These are phyloP conservation scores for Trametes punicea DNA, from an alignment of 768 basidiomycete species.

Conservation along the genomic window DNA sequence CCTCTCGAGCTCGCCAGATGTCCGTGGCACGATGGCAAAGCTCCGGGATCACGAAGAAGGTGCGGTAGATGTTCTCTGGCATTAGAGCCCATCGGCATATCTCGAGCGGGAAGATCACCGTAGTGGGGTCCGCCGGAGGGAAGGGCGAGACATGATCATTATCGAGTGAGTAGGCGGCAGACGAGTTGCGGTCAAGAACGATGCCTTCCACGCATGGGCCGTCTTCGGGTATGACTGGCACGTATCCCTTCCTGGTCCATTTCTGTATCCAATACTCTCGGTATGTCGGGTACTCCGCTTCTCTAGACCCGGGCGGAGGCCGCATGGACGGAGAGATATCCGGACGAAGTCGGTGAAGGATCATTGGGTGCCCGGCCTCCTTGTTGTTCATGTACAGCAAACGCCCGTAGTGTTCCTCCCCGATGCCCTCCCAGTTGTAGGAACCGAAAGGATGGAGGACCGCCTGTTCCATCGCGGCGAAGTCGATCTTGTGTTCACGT, in stretches of 20 bases:
- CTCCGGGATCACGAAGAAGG: slow-evolving; percentile 60
- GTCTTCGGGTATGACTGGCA: slow-evolving; percentile 44
- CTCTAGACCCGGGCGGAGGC: slow-evolving; percentile 50
- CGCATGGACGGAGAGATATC: slow-evolving; percentile 66
- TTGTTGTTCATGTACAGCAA: slow-evolving; percentile 54
- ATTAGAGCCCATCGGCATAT: slow-evolving; percentile 57
- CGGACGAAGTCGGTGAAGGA: slow-evolving; percentile 55
- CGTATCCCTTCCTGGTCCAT: slow-evolving; percentile 46
- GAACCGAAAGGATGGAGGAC: slow-evolving; percentile 48
- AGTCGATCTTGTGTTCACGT: slow-evolving; percentile 51
- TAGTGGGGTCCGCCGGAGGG: slow-evolving; percentile 17
- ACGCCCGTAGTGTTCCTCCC: slow-evolving; percentile 45
- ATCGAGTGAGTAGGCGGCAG: slow-evolving; percentile 27
- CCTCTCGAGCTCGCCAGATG: slow-evolving; percentile 54
- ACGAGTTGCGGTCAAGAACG: slow-evolving; percentile 37
- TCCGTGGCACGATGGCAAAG: slow-evolving; percentile 66
- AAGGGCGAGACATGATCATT: slow-evolving; percentile 24
- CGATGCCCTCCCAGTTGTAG: slow-evolving; percentile 53
- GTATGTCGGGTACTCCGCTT: slow-evolving; percentile 48
- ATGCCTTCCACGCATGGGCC: slow-evolving; percentile 63
- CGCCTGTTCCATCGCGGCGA: slow-evolving; percentile 47
- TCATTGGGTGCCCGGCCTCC: slow-evolving; percentile 51
- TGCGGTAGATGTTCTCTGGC: slow-evolving; percentile 44
- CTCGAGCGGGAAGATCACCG: slow-evolving; percentile 37
- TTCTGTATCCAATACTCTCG: slow-evolving; percentile 54